Evolutionary conservation across 2,329 filamentous ascomycete species (phyloP).

Genomic region (Trichoderma atrobrunneum): DNA sequence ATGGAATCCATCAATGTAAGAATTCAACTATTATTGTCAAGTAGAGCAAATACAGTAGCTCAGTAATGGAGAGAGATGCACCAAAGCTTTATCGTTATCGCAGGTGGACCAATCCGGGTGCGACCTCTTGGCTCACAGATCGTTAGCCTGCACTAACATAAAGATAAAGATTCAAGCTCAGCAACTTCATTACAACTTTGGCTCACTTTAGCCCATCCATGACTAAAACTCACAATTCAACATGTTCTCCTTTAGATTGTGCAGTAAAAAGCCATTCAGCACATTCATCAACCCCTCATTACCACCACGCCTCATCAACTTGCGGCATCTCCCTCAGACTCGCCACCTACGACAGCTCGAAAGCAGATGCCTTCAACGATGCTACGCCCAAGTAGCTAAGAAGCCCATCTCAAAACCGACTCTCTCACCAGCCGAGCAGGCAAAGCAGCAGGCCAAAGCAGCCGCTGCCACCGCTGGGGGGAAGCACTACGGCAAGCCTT

Average conservation of each 20-base stretch:
- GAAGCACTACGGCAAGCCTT: constrained; percentile 24
- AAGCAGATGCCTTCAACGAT: constrained; percentile 24
- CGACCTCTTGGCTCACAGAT: neutral
- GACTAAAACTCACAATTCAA: neutral
- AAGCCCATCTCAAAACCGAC: constrained; percentile 19
- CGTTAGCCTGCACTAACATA: neutral
- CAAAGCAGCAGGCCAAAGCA: constrained; percentile 29
- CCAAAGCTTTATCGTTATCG: constrained; percentile 13
- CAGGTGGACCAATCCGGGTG: neutral
- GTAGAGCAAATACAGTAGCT: neutral
- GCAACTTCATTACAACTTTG: neutral
- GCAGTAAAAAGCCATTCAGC: neutral
- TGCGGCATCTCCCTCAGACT: neutral
- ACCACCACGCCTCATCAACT: neutral
- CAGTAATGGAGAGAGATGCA: neutral
- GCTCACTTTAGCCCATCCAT: neutral
- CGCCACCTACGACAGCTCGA: constrained; percentile 24
- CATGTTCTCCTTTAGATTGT: constrained; percentile 16
- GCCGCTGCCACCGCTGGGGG: constrained; percentile 25
- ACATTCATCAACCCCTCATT: neutral
- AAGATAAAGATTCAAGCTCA: neutral
- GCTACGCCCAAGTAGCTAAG: constrained; percentile 24
- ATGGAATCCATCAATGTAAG: neutral
- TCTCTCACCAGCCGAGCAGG: constrained; percentile 25
- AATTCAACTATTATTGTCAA: neutral